A percentile compares a stretch with the other conserved stretches of the same genome.
These are phyloP conservation scores for Hypsizygus marmoreus DNA, from an alignment of 768 basidiomycete genomes.

Conservation along the genomic window DNA sequence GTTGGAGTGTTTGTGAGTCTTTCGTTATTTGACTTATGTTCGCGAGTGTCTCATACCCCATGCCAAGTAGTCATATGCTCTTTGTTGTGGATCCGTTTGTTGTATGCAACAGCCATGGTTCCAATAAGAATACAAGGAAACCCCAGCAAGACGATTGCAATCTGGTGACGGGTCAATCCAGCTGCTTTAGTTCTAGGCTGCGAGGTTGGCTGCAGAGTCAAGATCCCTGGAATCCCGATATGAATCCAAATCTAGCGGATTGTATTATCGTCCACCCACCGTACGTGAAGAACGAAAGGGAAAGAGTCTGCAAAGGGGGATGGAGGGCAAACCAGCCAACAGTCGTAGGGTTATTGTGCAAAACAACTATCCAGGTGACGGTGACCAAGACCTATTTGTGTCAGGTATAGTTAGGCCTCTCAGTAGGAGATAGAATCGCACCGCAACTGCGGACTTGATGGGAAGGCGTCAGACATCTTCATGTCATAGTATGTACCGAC, in stretches of 20 bases:
- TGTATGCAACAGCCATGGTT: conserved; percentile 58
- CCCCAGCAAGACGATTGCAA: conserved; percentile 55
- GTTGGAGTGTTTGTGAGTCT: neutral
- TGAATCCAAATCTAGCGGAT: no score
- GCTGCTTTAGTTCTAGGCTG: conserved; percentile 65
- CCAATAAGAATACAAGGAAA: conserved; percentile 63
- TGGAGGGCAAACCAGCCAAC: conserved; percentile 70
- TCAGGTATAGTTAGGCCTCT: neutral
- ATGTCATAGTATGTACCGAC: neutral
- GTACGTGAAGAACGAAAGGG: conserved; percentile 57
- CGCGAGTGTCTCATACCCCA: conserved; percentile 47
- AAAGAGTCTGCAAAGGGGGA: conserved; percentile 61
- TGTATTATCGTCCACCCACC: no score
- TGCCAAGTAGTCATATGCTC: conserved; percentile 78
- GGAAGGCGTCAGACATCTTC: neutral
- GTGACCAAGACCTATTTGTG: conserved; percentile 9
- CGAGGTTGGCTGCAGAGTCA: conserved; percentile 76
- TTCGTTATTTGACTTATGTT: neutral
- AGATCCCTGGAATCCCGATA: conserved; percentile 49
- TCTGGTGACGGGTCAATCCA: conserved; percentile 71
- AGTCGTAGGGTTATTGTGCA: conserved; percentile 13
- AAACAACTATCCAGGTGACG: conserved; percentile 17
- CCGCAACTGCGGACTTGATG: conserved; percentile 6
- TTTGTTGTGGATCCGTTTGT: conserved; percentile 53
- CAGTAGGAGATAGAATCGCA: conserved; percentile 1